A percentile compares a stretch with the other conserved stretches of the same genome.
phyloP scores from a whole-genome alignment of 2,329 filamentous ascomycete genomes.

The Colletotrichum tropicicola region DNA sequence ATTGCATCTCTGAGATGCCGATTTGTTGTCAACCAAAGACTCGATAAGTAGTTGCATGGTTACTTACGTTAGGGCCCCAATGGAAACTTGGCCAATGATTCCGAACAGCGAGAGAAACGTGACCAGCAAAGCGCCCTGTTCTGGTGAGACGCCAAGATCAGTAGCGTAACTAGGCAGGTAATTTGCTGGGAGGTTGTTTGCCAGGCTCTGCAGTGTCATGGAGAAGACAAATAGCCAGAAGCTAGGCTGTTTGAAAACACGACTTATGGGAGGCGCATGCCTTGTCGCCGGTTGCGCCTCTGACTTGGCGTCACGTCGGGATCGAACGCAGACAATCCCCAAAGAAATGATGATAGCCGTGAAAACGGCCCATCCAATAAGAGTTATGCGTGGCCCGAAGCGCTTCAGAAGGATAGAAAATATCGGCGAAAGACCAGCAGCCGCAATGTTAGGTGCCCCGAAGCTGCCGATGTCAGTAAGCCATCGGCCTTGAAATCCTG shows the following conservation, averaged over 20 bases:
- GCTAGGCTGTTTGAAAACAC: background rate
- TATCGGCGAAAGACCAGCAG: conserved; percentile 1
- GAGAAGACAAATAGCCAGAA: conserved; percentile 12
- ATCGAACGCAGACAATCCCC: background rate
- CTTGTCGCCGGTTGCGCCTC: background rate
- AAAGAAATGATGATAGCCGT: background rate
- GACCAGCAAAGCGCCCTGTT: background rate
- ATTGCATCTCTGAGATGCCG: background rate
- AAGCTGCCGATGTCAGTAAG: background rate
- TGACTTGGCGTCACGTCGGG: background rate
- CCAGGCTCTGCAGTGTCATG: conserved; percentile 7
- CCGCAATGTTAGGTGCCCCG: conserved; percentile 2
- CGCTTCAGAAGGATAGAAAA: conserved; percentile 3
- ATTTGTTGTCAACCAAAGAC: too few species aligned
- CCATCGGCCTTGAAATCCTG: too few species aligned
- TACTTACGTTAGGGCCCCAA: conserved; percentile 3
- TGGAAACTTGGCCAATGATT: background rate
- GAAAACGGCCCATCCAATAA: background rate
- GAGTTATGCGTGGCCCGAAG: background rate
- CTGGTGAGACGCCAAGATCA: background rate
- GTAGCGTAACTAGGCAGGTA: conserved; percentile 13
- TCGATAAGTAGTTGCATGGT: rapidly evolving
- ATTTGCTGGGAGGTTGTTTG: conserved; percentile 2
- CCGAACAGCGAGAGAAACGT: background rate
- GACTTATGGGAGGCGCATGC: background rate